phyloP scores from a whole-genome alignment of 148 eudicot species.

The Amaranthus hypochondriacus region DNA sequence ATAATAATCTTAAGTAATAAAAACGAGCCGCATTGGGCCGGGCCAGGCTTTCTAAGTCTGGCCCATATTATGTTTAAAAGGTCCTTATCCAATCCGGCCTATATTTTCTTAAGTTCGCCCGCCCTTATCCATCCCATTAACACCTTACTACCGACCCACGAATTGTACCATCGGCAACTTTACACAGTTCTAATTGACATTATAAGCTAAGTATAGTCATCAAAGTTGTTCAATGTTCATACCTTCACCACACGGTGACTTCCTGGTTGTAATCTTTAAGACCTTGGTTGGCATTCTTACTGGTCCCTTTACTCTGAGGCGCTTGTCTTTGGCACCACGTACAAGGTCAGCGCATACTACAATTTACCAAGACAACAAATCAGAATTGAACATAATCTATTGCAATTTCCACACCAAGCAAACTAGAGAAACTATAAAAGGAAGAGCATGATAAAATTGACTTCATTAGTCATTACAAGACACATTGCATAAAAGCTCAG shows the following conservation, averaged over 20 bases:
- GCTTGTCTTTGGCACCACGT: slow-evolving; percentile 94
- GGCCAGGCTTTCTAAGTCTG: too few species aligned
- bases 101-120: too few species aligned
- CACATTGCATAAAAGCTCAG: background rate
- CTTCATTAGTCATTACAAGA: background rate
- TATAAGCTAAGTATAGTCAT: background rate
- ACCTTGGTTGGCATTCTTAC: slow-evolving; percentile 98
- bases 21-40: too few species aligned
- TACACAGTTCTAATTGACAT: too few species aligned
- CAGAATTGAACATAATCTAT: background rate
- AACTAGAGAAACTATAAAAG: too few species aligned
- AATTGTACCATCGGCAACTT: too few species aligned
- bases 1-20: too few species aligned
- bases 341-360: slow-evolving; percentile 66
- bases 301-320: slow-evolving; percentile 94
- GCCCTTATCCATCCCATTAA: too few species aligned
- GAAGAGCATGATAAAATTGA: background rate
- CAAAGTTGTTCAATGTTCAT: slow-evolving; percentile 7
- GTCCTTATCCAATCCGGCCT: too few species aligned
- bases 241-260: slow-evolving; percentile 99
- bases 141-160: too few species aligned
- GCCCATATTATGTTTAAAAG: too few species aligned
- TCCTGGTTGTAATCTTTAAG: slow-evolving; percentile 79
- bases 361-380: too few species aligned
- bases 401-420: background rate